phyloP scores from a whole-genome alignment of 1,284 basidiomycete species.

The Trichosporon sp. region DNA sequence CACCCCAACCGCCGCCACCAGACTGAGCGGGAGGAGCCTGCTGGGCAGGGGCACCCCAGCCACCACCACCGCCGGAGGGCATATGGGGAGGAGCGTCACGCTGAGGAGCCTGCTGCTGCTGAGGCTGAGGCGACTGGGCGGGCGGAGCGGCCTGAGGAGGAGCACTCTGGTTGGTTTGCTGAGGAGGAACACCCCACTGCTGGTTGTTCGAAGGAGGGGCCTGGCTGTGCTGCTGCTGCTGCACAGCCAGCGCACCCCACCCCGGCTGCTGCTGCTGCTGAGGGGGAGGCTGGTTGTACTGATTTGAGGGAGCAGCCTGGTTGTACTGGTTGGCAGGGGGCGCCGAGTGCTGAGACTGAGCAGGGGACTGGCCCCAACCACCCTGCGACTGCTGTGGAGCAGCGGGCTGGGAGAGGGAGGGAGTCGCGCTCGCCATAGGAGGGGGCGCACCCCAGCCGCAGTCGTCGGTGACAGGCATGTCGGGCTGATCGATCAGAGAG shows the following conservation, averaged over 20 bases:
- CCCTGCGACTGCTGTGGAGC: not conserved
- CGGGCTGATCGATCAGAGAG: conserved; percentile 4
- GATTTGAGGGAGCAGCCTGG: not conserved
- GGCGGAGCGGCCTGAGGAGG: not conserved
- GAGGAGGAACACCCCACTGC: not conserved
- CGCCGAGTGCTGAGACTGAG: not conserved
- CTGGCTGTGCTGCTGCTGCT: not conserved
- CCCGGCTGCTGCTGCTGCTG: no score
- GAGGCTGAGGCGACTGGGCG: not conserved
- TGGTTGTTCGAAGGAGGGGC: not conserved
- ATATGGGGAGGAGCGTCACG: conserved; percentile 21
- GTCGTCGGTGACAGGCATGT: not conserved
- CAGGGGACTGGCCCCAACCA: not conserved
- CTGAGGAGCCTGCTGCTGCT: not conserved
- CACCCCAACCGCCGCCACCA: not conserved
- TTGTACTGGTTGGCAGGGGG: not conserved
- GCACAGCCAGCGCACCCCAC: no score
- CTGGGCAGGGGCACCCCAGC: conserved; percentile 13
- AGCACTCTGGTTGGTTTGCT: not conserved
- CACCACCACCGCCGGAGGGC: conserved; percentile 8
- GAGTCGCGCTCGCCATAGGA: not conserved
- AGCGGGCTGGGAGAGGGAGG: not conserved
- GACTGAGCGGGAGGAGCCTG: not conserved
- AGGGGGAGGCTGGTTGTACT: not conserved
- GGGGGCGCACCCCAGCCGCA: not conserved